These are phyloP conservation scores for Fusarium floridanum DNA, from an alignment of 2,329 filamentous ascomycete genomes.

Conservation along the genomic window DNA sequence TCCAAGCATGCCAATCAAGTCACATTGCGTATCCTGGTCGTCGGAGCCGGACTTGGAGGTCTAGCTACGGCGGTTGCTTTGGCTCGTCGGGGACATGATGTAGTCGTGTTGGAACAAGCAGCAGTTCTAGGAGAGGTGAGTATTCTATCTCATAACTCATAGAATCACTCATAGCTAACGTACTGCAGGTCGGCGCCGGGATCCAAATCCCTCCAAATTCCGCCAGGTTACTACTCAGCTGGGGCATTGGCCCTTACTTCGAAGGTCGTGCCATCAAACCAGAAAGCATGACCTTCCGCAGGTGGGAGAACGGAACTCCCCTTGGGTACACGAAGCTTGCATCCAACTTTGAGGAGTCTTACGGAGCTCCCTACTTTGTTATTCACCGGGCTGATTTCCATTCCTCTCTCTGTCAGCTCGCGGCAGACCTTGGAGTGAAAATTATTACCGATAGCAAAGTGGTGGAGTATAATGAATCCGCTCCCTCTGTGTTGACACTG, in stretches of 20 bases:
- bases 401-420: neutral
- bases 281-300: neutral
- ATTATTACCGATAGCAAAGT: neutral
- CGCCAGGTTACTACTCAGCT: neutral
- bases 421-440: neutral
- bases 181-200: neutral
- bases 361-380: neutral
- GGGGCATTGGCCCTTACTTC: neutral
- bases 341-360: neutral
- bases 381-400: neutral
- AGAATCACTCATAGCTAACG: neutral
- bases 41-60: neutral
- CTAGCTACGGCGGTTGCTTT: neutral
- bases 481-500: neutral
- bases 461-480: neutral
- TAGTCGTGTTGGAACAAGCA: neutral
- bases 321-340: neutral
- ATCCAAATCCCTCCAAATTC: neutral
- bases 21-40: neutral
- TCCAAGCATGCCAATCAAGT: neutral
- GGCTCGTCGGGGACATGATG: neutral
- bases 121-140: neutral
- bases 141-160: neutral
- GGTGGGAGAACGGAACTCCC: neutral
- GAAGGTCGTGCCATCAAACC: neutral